Evolutionary conservation across 306 rosid genomes (phyloP).

Genomic region (apple (Malus domestica)): ASM211411v1 NC_041794.1:6517001-6517500

Average conservation of each 20-base stretch:
- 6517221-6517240: not conserved
- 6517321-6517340: not conserved
- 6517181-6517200: not conserved
- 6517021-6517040: constrained; percentile 22
- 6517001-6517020: constrained; percentile 20
- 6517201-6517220: not conserved
- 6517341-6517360: constrained; percentile 22
- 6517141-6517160: constrained; percentile 15
- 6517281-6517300: not conserved
- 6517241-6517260: not conserved
- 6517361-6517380: constrained; percentile 59
- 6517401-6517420: no score
- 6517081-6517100: constrained; percentile 22
- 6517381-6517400: constrained; percentile 50
- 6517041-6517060: constrained; percentile 35
- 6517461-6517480: no score
- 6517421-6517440: no score
- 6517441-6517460: no score
- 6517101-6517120: constrained; percentile 7
- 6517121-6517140: constrained; percentile 20
- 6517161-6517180: not conserved
- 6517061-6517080: constrained; percentile 3
- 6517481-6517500: no score
- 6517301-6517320: not conserved
- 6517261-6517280: not conserved